A percentile compares a stretch with the other conserved stretches of the same genome.
Evolutionary conservation across 768 basidiomycete species (phyloP).

Genomic region (Pleurotus cornucopiae): DNA sequence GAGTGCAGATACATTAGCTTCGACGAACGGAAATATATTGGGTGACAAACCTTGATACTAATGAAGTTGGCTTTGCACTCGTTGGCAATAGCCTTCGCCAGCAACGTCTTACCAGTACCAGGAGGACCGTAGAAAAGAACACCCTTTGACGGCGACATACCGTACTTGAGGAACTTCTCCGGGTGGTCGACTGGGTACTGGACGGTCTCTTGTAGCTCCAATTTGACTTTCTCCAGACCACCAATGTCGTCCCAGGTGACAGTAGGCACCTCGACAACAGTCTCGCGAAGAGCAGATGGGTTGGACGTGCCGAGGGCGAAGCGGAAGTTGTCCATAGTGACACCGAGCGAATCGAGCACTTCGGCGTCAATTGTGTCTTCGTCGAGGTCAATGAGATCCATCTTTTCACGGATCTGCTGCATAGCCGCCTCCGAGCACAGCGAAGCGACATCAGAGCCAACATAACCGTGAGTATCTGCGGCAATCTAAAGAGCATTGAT

Average conservation of each 20-base stretch:
- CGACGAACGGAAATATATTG: neutral
- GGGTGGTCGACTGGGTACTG: conserved; percentile 99
- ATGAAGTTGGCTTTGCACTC: conserved; percentile 99
- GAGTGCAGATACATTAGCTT: conserved; percentile 13
- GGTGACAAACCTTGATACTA: conserved; percentile 77
- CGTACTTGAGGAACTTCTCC: conserved; percentile 99
- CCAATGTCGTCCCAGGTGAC: conserved; percentile 99
- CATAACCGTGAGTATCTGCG: conserved; percentile 98
- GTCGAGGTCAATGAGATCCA: conserved; percentile 94
- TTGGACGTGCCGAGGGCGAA: conserved; percentile 97
- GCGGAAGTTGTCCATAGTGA: conserved; percentile 99
- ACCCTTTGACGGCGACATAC: conserved; percentile 99
- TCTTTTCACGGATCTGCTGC: conserved; percentile 99
- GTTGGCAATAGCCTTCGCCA: conserved; percentile 98
- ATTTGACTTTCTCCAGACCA: conserved; percentile 99
- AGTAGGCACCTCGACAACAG: conserved; percentile 97
- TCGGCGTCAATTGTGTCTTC: conserved; percentile 99
- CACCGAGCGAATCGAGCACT: conserved; percentile 96
- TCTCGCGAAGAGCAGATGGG: conserved; percentile 98
- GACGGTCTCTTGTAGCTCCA: conserved; percentile 97
- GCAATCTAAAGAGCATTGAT: conserved; percentile 65
- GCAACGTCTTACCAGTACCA: conserved; percentile 98
- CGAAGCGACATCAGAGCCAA: conserved; percentile 96
- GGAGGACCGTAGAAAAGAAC: conserved; percentile 99
- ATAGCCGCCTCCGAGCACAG: conserved; percentile 99